A percentile compares a stretch with the other conserved stretches of the same genome.
Evolutionary conservation across 768 basidiomycete species (phyloP).

Genomic region (Psilocybe cyanescens): DNA sequence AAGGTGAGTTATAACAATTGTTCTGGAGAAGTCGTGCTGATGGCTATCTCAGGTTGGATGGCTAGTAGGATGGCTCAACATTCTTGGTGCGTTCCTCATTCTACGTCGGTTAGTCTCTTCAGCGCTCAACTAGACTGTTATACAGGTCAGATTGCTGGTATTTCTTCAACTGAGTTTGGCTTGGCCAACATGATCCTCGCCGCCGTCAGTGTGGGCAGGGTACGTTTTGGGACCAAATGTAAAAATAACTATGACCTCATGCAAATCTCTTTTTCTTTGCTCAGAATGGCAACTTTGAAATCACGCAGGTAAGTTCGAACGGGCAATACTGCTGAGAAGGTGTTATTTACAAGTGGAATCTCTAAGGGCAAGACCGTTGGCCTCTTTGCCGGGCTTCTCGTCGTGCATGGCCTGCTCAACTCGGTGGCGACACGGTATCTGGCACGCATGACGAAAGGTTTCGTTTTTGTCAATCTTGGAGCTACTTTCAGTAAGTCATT

Average conservation of each 20-base stretch:
- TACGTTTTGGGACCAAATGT: slow-evolving; percentile 16
- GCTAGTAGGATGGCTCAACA: slow-evolving; percentile 85
- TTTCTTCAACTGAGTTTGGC: slow-evolving; percentile 87
- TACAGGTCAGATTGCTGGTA: slow-evolving; percentile 78
- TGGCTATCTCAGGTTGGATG: slow-evolving; percentile 57
- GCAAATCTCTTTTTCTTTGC: slow-evolving; percentile 6
- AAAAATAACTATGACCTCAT: background rate
- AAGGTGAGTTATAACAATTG: slow-evolving; percentile 37
- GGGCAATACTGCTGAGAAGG: background rate
- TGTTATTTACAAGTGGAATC: background rate
- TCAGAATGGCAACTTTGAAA: slow-evolving; percentile 58
- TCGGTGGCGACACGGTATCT: slow-evolving; percentile 77
- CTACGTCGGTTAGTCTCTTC: background rate
- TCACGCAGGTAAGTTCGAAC: slow-evolving; percentile 47
- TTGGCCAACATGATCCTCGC: slow-evolving; percentile 79
- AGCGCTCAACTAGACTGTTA: background rate
- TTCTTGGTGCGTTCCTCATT: slow-evolving; percentile 55
- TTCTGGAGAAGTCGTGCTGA: background rate
- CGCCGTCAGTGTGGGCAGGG: slow-evolving; percentile 68
- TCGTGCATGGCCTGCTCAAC: slow-evolving; percentile 79
- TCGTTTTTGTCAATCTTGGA: slow-evolving; percentile 89
- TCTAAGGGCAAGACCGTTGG: slow-evolving; percentile 72
- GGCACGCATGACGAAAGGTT: slow-evolving; percentile 71
- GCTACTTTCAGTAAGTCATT: slow-evolving; percentile 60
- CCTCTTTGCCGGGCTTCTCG: slow-evolving; percentile 74